Conservation (phyloP, 768 basidiomycete species). For the Podaxis sp. region DNA sequence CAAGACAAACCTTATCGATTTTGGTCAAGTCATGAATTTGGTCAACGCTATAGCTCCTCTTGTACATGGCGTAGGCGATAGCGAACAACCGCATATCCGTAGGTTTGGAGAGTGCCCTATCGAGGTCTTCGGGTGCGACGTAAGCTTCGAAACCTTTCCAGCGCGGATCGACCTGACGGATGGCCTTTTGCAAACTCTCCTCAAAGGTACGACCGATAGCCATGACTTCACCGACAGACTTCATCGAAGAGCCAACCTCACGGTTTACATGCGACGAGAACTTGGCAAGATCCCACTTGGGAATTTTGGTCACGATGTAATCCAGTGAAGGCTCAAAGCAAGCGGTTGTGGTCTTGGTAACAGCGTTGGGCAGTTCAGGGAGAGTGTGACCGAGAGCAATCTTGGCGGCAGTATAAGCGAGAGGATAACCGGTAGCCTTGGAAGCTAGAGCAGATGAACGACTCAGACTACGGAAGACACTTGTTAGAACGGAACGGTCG, state of each 20-base stretch:
- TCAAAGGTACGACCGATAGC: constrained; percentile 99
- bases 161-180: constrained; percentile 94
- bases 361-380: constrained; percentile 96
- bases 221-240: constrained; percentile 99
- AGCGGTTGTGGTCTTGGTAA: constrained; percentile 98
- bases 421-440: constrained; percentile 98
- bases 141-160: constrained; percentile 99
- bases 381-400: constrained; percentile 97
- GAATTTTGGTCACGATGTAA: constrained; percentile 99
- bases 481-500: background rate
- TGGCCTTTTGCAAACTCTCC: constrained; percentile 97
- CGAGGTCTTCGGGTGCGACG: constrained; percentile 81
- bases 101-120: constrained; percentile 73
- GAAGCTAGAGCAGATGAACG: constrained; percentile 95
- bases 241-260: constrained; percentile 96
- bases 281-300: constrained; percentile 99
- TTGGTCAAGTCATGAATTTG: constrained; percentile 91
- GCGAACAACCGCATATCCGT: constrained; percentile 97
- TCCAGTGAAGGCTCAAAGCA: constrained; percentile 99
- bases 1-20: constrained; percentile 80
- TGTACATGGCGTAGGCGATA: constrained; percentile 97
- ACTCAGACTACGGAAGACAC: constrained; percentile 48
- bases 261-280: constrained; percentile 93
- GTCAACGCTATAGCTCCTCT: constrained; percentile 88
- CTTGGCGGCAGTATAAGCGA: constrained; percentile 99